Conservation (phyloP, 83 land plant genomes). For the Thuja plicata region DNA sequence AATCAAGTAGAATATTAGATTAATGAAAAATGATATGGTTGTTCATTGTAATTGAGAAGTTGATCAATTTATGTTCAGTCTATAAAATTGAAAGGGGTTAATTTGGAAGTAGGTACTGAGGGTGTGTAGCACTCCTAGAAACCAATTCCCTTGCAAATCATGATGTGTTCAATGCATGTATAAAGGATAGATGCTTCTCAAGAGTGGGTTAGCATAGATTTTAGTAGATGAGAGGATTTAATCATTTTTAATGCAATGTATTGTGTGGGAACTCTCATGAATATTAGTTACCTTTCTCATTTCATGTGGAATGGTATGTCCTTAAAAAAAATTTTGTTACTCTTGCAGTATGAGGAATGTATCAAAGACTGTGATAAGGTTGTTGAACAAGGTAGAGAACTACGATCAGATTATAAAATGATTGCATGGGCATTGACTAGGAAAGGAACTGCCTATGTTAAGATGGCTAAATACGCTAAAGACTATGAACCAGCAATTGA, state of each 20-base stretch:
- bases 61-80: neutral
- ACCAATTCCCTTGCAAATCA: neutral
- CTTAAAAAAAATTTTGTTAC: too few species aligned
- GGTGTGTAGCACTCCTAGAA: neutral
- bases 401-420: conserved; percentile 92
- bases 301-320: neutral
- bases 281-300: neutral
- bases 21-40: neutral
- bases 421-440: conserved; percentile 91
- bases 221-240: neutral
- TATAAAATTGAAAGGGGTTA: neutral
- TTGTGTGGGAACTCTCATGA: neutral
- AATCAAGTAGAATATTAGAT: neutral
- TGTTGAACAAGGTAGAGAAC: conserved; percentile 89
- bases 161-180: too few species aligned
- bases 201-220: neutral
- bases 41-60: neutral
- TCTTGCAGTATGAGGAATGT: conserved; percentile 86
- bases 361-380: conserved; percentile 94
- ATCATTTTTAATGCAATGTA: neutral
- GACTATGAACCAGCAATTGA: conserved; percentile 95
- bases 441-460: conserved; percentile 89
- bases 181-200: neutral
- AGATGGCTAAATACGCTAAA: conserved; percentile 78
- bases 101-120: neutral